Evolutionary conservation across 2,329 filamentous ascomycete species (phyloP), one percentile per base, ranked within the genome.

Genomic region (Microdochium trichocladiopsis): DNA sequence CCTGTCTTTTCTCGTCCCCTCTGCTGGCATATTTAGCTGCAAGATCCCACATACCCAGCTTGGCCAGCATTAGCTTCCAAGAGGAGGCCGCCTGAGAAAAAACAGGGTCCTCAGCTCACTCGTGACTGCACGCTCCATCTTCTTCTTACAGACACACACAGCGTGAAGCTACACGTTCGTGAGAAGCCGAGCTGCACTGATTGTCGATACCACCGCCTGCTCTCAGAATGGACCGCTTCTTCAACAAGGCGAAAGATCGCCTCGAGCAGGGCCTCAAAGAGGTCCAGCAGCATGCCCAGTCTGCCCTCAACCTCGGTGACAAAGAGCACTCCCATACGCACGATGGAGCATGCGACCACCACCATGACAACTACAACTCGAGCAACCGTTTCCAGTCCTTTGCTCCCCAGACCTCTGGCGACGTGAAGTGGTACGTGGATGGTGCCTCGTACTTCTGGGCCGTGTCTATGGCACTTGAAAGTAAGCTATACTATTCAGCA

Each of bases 401-500:
- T 71, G 87, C 88, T 1, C 83, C 88, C 1, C 79, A 85, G 61
- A 80, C 87, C 21, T 79, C 80, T 28, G 86, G 87, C 52, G 86
- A 90, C 63, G 83, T 82, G 56, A 95, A 95, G 74, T 95, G 90
- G 89, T 92, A 87, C 68, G 88, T 94, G 18, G 89, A 94, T 64
- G 90, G 87, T 6, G 89, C 86, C 64, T 83, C 83, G 9, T 94
- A 95, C 66, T 91, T 95, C 73, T 91, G 84, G 77, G 90, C 91
- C 14, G 88, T 95, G 1, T 90, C 86, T 25, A 75, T 86, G 56
- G 90, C 91, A 2, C 71, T 95, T 50, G 87, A 94, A 70, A 67
- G 78, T 80, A 63, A 64, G 66, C 43, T 23, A 14, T 36, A 16
- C 16, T 18, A n/a, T 41, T 47, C 2, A 22, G 43, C 41, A 5